Evolutionary conservation across 192 early-diverging fungal species (phyloP), one percentile per base, ranked within the genome.

Genomic region (Allomyces macrogynus): DNA sequence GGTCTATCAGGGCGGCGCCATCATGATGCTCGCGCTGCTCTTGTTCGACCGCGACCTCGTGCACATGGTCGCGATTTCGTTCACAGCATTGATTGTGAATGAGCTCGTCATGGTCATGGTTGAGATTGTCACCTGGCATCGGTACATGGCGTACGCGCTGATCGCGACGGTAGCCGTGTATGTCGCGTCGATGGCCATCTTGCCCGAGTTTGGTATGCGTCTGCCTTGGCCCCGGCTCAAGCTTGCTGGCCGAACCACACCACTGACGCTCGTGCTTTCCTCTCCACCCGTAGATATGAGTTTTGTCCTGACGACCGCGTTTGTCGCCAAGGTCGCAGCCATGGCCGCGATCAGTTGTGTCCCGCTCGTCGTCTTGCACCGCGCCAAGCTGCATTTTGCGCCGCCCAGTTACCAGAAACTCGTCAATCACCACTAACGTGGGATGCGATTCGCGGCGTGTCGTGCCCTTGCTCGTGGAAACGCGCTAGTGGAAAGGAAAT

Each of bases 1-100:
- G 75, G 88, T 95, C 22, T 97, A 97, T 75, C 94, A 97, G 22
- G 23, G 90, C 60, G 92, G 92, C 16, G 87, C 87, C 0, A 89
- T 97, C 44, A 93, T 97, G 94, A 84, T 95, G 65, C 74, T 94
- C 65, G 90, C 92, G 10, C 90, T 93, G 64, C 84, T 88, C 78
- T 74, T 97, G 65, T 97, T 97, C 72, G 94, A 94, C 69, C 86
- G 91, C 69, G 88, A 97, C 71, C 95, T 97, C 71, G 81, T 95
- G 32, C 87, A 93, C 64, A 89, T 97, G 60, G 91, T 93, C 9
- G 89, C 90, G 11, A 97, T 97, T 62, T 89, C 90, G 3, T 97
- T 97, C 70, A 97, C 92, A 0, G 87, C 91, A 0, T 70, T 97
- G 62, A 89, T 97, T 40, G 81, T 94, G 62, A 97, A 97, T 70